These are phyloP conservation scores for Alternaria sp. DNA, from an alignment of 2,329 filamentous ascomycete species.

Conservation along the genomic window DNA sequence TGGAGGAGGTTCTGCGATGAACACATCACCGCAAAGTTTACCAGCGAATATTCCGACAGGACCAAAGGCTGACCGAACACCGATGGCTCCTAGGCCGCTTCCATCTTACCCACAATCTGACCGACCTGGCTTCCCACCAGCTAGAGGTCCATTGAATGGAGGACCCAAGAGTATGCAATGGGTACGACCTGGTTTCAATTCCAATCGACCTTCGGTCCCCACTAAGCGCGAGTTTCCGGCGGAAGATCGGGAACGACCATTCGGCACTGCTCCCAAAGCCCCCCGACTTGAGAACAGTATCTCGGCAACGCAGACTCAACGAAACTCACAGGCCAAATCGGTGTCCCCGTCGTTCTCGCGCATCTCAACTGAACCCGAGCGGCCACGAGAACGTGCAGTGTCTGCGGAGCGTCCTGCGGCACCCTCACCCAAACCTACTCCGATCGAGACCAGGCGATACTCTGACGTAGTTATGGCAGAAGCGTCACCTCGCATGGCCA, in stretches of 20 bases:
- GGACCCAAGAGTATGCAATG: conserved; percentile 53
- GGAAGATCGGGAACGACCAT: conserved; percentile 54
- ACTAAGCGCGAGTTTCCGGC: conserved; percentile 56
- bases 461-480: conserved; percentile 50
- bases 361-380: conserved; percentile 25
- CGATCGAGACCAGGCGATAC: conserved; percentile 43
- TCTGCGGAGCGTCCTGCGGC: conserved; percentile 33
- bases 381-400: conserved; percentile 31
- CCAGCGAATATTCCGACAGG: conserved; percentile 53
- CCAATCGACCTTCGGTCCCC: conserved; percentile 49
- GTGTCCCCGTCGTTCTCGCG: conserved; percentile 33
- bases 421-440: conserved; percentile 36
- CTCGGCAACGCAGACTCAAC: conserved; percentile 29
- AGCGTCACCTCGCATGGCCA: conserved; percentile 37
- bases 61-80: conserved; percentile 49
- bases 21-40: conserved; percentile 48
- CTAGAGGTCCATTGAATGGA: conserved; percentile 45
- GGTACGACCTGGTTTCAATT: conserved; percentile 53
- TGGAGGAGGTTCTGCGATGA: conserved; percentile 33
- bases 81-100: conserved; percentile 42
- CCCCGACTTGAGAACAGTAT: conserved; percentile 42
- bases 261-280: conserved; percentile 45
- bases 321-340: conserved; percentile 34
- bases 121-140: conserved; percentile 36
- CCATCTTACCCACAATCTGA: conserved; percentile 43